Conservation (phyloP, 2,329 filamentous ascomycete species). For the Aspergillus versicolor region DNA sequence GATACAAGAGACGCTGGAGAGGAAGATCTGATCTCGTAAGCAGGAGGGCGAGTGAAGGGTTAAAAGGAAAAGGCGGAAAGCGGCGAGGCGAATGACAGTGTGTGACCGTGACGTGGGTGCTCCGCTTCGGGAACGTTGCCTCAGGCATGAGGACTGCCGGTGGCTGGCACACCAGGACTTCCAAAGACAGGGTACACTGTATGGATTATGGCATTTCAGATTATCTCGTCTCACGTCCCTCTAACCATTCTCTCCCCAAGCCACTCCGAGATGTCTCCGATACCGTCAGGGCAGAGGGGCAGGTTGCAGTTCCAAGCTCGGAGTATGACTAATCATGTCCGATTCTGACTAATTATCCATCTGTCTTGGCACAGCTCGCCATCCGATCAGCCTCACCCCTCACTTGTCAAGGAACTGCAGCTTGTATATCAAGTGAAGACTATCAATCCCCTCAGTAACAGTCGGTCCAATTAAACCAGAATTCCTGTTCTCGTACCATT, state of each 20-base stretch:
- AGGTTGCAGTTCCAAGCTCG: not conserved
- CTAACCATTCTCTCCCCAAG: not conserved
- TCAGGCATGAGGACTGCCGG: not conserved
- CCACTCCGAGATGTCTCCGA: not conserved
- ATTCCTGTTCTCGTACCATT: not conserved
- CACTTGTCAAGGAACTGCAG: too few relatives aligned
- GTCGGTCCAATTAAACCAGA: not conserved
- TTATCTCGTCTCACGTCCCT: too few relatives aligned
- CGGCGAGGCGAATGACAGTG: not conserved
- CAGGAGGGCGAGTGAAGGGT: slow-evolving; percentile 11
- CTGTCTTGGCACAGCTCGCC: not conserved
- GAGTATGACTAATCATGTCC: too few relatives aligned
- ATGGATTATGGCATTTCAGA: too few relatives aligned
- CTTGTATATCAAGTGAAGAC: too few relatives aligned
- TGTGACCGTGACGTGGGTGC: not conserved
- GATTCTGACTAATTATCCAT: not conserved
- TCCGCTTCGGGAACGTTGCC: not conserved
- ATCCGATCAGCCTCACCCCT: not conserved
- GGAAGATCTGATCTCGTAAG: slow-evolving; percentile 25
- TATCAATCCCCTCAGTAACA: too few relatives aligned
- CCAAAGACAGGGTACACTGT: not conserved
- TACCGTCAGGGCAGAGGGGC: too few relatives aligned
- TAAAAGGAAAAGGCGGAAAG: slow-evolving; percentile 3
- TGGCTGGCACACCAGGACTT: not conserved
- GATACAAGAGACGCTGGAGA: slow-evolving; percentile 7